Evolutionary conservation across 2,329 filamentous ascomycete species (phyloP).

Genomic region (Sclerotinia sclerotiorum): DNA sequence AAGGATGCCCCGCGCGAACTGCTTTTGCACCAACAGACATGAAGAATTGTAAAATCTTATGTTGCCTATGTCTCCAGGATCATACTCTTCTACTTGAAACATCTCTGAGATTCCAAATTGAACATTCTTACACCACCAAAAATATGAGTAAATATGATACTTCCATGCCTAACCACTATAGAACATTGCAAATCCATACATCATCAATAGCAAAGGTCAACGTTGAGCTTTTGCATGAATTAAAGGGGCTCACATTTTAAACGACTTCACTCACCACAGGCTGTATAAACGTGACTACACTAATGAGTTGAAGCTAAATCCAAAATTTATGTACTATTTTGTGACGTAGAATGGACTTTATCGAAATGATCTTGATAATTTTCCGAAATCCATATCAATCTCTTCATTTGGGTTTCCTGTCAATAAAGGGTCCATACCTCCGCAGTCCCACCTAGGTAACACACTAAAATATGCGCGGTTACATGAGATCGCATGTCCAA

Average conservation of each 20-base stretch:
- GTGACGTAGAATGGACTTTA: background rate
- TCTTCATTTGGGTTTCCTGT: constrained; percentile 1
- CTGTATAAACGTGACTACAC: background rate
- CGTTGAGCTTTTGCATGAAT: background rate
- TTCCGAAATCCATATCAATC: background rate
- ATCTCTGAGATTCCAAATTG: background rate
- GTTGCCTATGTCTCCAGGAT: background rate
- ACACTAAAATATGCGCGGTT: constrained; percentile 17
- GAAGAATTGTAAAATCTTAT: background rate
- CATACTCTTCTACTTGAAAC: background rate
- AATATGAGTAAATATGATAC: background rate
- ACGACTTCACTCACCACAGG: background rate
- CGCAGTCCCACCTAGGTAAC: constrained; percentile 6
- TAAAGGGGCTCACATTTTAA: background rate
- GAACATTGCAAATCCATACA: background rate
- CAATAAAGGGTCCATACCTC: constrained; percentile 1
- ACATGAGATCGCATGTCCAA: constrained; percentile 22
- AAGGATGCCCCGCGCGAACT: background rate
- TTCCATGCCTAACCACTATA: too few species aligned
- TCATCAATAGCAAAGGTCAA: background rate
- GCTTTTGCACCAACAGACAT: too few species aligned
- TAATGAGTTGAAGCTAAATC: background rate
- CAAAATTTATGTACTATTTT: background rate
- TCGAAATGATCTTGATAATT: background rate
- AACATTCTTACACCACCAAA: background rate